Evolutionary conservation across 2,329 filamentous ascomycete genomes (phyloP), one percentile per base, ranked within the genome.

Genomic region (Sclerotinia borealis): DNA sequence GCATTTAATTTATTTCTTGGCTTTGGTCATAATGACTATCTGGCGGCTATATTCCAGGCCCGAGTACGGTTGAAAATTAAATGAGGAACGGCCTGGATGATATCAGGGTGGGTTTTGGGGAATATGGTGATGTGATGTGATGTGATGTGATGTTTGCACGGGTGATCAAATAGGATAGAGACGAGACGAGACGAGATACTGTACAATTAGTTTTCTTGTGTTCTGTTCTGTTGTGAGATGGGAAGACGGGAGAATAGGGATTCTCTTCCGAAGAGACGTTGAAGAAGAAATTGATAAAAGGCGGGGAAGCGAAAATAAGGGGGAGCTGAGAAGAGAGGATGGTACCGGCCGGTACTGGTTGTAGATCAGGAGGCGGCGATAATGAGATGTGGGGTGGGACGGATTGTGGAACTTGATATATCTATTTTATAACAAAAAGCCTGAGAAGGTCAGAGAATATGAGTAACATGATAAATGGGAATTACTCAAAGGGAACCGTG

Each of bases 1-100:
- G 54, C 54, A 56, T 34, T 45, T 56, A 56, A 56, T 56, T 17
- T 56, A 56, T 45, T 45, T 45, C 10, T n/a, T 22, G n/a, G 54
- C 27, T 31, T 15, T 19, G 7, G 7, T 45, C 54, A 25, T 45
- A 34, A 45, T 56, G 39, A 56, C 39, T 34, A 45, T 45, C 52
- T 55, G 15, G 39, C 54, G 39, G 54, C 39, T 56, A 45, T 45
- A 34, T 56, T 25, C 27, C 27, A 10, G 31, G 2, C 39, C 7
- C 31, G 17, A 56, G 22, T 8, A 25, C 54, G 22, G 45, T 56
- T 25, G 54, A 45, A 55, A 43, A 43, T 31, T 45, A 11, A 9
- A 19, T 43, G 5, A n/a, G n/a, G n/a, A 56, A 45, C n/a, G n/a
- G 27, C 37, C n/a, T 45, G 39, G 54, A 43, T 55, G 17, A 55